These are phyloP conservation scores for Aspergillus fructus DNA, from an alignment of 2,329 filamentous ascomycete species.

Conservation along the genomic window DNA sequence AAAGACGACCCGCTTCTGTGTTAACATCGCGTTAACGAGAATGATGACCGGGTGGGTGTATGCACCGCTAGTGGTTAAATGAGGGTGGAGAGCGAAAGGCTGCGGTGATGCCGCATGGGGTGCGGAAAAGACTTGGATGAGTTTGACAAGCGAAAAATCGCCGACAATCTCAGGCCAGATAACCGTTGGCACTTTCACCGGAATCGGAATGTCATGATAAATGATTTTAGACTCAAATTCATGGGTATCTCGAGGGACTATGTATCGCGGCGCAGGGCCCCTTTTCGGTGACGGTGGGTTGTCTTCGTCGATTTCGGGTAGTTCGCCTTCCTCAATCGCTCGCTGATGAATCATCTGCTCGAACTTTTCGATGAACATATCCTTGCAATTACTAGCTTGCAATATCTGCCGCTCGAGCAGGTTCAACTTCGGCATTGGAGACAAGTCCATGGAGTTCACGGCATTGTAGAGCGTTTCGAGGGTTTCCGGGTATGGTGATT, in stretches of 20 bases:
- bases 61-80: slow-evolving; percentile 87
- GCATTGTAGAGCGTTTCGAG: slow-evolving; percentile 85
- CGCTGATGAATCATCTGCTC: slow-evolving; percentile 88
- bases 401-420: slow-evolving; percentile 81
- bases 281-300: slow-evolving; percentile 53
- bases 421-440: slow-evolving; percentile 83
- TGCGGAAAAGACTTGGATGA: slow-evolving; percentile 90
- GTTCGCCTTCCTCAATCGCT: slow-evolving; percentile 61
- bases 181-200: slow-evolving; percentile 92
- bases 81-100: slow-evolving; percentile 81
- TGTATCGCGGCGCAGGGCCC: slow-evolving; percentile 60
- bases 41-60: slow-evolving; percentile 94
- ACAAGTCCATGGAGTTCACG: slow-evolving; percentile 95
- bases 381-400: slow-evolving; percentile 88
- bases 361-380: slow-evolving; percentile 97
- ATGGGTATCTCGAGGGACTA: slow-evolving; percentile 87
- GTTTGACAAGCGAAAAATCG: slow-evolving; percentile 94
- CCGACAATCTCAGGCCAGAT: slow-evolving; percentile 94
- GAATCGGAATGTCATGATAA: slow-evolving; percentile 95
- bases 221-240: slow-evolving; percentile 95
- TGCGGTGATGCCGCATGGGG: slow-evolving; percentile 80
- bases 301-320: slow-evolving; percentile 25
- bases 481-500: slow-evolving; percentile 83
- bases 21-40: slow-evolving; percentile 88
- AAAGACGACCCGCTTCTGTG: slow-evolving; percentile 95